phyloP scores from a whole-genome alignment of 371 early-diverging fungal genomes.

The Thermomucor indicae-seudaticae region DNA sequence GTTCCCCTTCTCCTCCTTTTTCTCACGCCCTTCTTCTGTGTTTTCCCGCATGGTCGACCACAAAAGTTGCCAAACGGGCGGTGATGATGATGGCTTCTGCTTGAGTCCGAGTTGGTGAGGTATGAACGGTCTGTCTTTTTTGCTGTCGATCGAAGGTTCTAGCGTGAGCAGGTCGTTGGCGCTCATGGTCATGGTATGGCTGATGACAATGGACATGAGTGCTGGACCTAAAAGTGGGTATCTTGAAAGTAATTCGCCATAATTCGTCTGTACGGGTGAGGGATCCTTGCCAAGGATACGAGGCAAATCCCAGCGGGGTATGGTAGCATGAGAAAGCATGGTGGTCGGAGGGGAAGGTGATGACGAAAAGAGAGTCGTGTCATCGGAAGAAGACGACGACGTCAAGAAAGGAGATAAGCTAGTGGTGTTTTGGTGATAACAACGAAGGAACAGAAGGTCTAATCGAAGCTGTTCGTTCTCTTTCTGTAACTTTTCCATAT shows the following conservation, averaged over 20 bases:
- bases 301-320: slow-evolving; percentile 35
- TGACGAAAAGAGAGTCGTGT: not conserved
- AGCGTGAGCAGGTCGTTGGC: slow-evolving; percentile 27
- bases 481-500: slow-evolving; percentile 20
- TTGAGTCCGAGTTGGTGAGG: too few relatives aligned
- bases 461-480: slow-evolving; percentile 36
- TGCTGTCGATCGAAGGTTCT: too few relatives aligned
- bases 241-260: slow-evolving; percentile 8
- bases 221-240: slow-evolving; percentile 44
- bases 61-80: too few relatives aligned
- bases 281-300: slow-evolving; percentile 24
- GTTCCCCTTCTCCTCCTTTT: too few relatives aligned
- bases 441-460: slow-evolving; percentile 18
- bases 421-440: not conserved
- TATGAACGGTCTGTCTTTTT: too few relatives aligned
- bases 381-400: not conserved
- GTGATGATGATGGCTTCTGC: too few relatives aligned
- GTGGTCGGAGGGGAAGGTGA: not conserved
- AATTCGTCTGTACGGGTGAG: not conserved
- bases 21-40: too few relatives aligned
- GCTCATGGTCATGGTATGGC: slow-evolving; percentile 41
- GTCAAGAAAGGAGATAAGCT: not conserved
- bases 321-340: slow-evolving; percentile 27
- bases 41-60: too few relatives aligned
- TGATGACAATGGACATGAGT: slow-evolving; percentile 38